These are phyloP conservation scores for Viola odorata DNA, from an alignment of 345 rosid genomes.

Conservation along the genomic window DNA sequence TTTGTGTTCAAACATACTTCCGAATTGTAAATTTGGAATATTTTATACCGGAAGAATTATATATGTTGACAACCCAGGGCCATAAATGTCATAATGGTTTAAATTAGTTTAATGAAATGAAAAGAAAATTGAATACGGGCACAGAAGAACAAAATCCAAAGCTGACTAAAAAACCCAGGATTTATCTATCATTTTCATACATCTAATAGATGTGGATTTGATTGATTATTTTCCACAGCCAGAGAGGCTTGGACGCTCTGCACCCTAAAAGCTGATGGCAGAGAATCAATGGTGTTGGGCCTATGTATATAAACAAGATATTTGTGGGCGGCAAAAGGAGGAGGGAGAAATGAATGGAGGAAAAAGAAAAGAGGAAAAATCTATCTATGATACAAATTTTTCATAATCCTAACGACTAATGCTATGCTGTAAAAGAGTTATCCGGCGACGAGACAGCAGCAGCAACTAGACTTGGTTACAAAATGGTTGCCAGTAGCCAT, in stretches of 20 bases:
- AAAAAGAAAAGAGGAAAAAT: neutral
- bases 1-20: too few relatives aligned
- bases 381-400: conserved; percentile 30
- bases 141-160: too few relatives aligned
- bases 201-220: conserved; percentile 1
- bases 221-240: conserved; percentile 15
- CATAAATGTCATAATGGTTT: too few relatives aligned
- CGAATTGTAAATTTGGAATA: too few relatives aligned
- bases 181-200: too few relatives aligned
- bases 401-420: too few relatives aligned
- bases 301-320: conserved; percentile 15
- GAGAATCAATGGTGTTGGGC: conserved; percentile 20
- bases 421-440: too few relatives aligned
- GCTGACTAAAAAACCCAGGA: too few relatives aligned
- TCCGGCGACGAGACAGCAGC: too few relatives aligned
- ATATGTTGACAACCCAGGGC: too few relatives aligned
- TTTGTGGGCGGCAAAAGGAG: neutral
- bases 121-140: too few relatives aligned
- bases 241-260: conserved; percentile 22
- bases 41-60: neutral
- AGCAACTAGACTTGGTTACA: conserved; percentile 26
- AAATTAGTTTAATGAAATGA: too few relatives aligned
- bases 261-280: conserved; percentile 34
- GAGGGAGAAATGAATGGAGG: conserved; percentile 7
- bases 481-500: conserved; percentile 72